Percentiles rank a stretch among this genome's conserved stretches.
These are phyloP conservation scores for Schoenoplectus triqueter DNA, from an alignment of 202 grass and related monocot genomes.

Conservation along the genomic window DNA sequence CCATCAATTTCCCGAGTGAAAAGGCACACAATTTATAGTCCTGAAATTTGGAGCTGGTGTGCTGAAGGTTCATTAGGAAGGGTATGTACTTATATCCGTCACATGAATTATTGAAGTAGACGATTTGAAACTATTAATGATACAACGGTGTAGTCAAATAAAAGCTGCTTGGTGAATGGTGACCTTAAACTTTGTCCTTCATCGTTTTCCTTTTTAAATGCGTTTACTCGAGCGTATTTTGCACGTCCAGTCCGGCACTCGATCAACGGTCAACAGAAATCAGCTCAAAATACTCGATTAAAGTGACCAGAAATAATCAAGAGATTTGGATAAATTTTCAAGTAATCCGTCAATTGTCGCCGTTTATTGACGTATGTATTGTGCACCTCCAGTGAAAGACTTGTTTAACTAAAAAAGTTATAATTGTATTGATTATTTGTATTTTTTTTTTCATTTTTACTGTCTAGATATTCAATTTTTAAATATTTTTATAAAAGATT, in stretches of 20 bases:
- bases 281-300: neutral
- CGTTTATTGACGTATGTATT: too few relatives aligned
- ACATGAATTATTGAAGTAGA: neutral
- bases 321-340: too few relatives aligned
- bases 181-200: neutral
- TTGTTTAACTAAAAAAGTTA: too few relatives aligned
- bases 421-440: too few relatives aligned
- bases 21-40: neutral
- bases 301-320: too few relatives aligned
- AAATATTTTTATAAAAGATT: too few relatives aligned
- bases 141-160: slow-evolving; percentile 1
- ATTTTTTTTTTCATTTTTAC: too few relatives aligned
- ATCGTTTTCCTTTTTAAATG: neutral
- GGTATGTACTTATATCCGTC: neutral
- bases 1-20: slow-evolving; percentile 36
- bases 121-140: neutral
- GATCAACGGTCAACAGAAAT: slow-evolving; percentile 6
- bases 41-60: neutral
- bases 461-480: too few relatives aligned
- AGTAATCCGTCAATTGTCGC: neutral
- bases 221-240: neutral
- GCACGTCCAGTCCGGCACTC: neutral
- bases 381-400: too few relatives aligned
- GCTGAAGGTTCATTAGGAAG: neutral
- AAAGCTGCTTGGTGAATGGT: neutral